Conservation (phyloP, 108 stramenopile genomes). For the Skeletonema menzelii region DNA sequence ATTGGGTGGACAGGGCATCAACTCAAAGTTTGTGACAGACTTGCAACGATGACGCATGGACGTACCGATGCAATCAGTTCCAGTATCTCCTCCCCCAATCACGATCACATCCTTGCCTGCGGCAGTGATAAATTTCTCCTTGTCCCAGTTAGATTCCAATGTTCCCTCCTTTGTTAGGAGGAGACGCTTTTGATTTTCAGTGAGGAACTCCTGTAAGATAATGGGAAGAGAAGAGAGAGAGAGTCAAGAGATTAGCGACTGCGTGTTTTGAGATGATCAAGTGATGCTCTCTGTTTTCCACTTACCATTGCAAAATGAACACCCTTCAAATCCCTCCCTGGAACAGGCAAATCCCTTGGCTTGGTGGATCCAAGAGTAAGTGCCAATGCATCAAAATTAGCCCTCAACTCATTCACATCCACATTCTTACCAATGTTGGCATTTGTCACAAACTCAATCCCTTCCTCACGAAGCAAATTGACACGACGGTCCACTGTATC, state of each 20-base stretch:
- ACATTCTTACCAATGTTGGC: constrained; percentile 93
- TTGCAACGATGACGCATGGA: constrained; percentile 98
- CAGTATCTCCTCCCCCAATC: constrained; percentile 97
- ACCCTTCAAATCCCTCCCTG: constrained; percentile 91
- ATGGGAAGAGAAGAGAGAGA: not conserved
- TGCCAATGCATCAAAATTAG: constrained; percentile 86
- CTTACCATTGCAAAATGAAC: constrained; percentile 92
- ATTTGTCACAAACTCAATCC: constrained; percentile 95
- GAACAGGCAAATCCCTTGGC: constrained; percentile 93
- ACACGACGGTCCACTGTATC: constrained; percentile 94
- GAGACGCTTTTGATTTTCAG: constrained; percentile 95
- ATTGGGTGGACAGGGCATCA: constrained; percentile 93
- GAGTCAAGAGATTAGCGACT: not conserved
- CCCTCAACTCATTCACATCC: constrained; percentile 89
- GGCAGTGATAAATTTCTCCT: constrained; percentile 91
- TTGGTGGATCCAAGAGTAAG: constrained; percentile 93
- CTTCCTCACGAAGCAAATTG: constrained; percentile 92
- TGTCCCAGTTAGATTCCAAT: constrained; percentile 92
- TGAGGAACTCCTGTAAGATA: constrained; percentile 86
- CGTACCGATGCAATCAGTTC: constrained; percentile 98
- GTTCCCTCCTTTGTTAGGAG: constrained; percentile 93
- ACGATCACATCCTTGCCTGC: constrained; percentile 98
- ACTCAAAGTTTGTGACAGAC: constrained; percentile 95
- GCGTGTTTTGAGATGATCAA: not conserved
- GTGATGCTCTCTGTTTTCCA: not conserved